Evolutionary conservation across 441 rosid genomes (phyloP), one percentile per base, ranked within the genome.

Genomic region (Arabidopsis lyrata): DNA sequence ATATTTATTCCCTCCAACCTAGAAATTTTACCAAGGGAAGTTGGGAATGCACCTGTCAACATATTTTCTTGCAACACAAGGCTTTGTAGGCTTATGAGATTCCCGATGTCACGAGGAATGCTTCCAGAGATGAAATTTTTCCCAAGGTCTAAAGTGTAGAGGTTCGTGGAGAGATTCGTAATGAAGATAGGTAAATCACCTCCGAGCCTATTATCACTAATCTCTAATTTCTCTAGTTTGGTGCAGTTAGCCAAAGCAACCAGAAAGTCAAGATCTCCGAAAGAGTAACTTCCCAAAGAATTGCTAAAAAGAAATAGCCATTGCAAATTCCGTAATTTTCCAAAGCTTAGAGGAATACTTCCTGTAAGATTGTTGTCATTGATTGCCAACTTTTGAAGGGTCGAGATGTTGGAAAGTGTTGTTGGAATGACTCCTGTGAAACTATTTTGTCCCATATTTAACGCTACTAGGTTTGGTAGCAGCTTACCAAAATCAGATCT

Each of bases 21-120:
- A 0, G 10, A 32, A 3, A 81, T 78, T 41, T 72, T 39, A 3
- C 78, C 80, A 13, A 82, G 16, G 8, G 73, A 44, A 1, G 22
- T 3, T 3, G 73, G 73, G 34, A 68, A 20, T 8, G 7, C 4
- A 1, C 73, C 73, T 18, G 35, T 56, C 18, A 68, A 68, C 11
- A 7, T 6, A 8, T 68, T 68, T 8, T 13, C 11, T 0, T 6
- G 0, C 1, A 56, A 18, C 11, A 0, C 0, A 31, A 68, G 64
- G 3, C 0, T 1, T 31, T 5, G 45, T 8, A 68, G 10, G 24
- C 5, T 44, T 42, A 18, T 5, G 2, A 20, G 15, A 63, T 29
- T 63, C 24, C 61, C 61, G 34, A 56, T 32, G 39, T 56, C 42
- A 32, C 4, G 9, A 35, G 67, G 53, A 63, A 63, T 63, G 54